Conservation (phyloP, 768 basidiomycete genomes). For the Naematelia encephala region DNA sequence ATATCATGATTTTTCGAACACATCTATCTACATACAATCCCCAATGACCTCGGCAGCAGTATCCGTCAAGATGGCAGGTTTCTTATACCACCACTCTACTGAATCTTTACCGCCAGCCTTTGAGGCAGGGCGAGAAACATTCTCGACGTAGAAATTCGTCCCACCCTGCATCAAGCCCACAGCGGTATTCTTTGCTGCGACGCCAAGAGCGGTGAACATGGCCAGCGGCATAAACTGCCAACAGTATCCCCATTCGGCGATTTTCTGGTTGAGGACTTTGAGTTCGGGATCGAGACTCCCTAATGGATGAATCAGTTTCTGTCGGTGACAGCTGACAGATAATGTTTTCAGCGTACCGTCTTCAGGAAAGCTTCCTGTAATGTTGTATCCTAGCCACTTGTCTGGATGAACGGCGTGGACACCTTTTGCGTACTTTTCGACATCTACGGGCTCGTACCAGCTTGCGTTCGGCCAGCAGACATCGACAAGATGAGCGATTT, state of each 20-base stretch:
- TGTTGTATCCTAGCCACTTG: slow-evolving; percentile 31
- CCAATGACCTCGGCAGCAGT: slow-evolving; percentile 13
- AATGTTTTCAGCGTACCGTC: too few species aligned
- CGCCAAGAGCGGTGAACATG: slow-evolving; percentile 2
- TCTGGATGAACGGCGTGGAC: slow-evolving; percentile 15
- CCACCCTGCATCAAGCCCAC: neutral
- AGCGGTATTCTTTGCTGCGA: slow-evolving; percentile 3
- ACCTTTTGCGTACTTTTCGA: slow-evolving; percentile 8
- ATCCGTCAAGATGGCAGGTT: slow-evolving; percentile 9
- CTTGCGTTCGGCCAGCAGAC: slow-evolving; percentile 18
- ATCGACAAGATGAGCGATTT: slow-evolving; percentile 10
- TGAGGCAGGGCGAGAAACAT: slow-evolving; percentile 5
- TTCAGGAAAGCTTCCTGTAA: slow-evolving; percentile 13
- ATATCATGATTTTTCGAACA: too few species aligned
- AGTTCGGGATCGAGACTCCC: slow-evolving; percentile 4
- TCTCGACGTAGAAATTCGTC: slow-evolving; percentile 1
- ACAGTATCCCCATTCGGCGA: slow-evolving; percentile 8
- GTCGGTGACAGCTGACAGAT: neutral
- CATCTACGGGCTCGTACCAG: slow-evolving; percentile 1
- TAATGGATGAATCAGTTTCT: neutral
- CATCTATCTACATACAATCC: slow-evolving; percentile 6
- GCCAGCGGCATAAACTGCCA: slow-evolving; percentile 11
- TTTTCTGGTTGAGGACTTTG: neutral
- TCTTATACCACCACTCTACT: slow-evolving; percentile 8
- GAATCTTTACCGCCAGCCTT: neutral